phyloP scores from a whole-genome alignment of 2,329 filamentous ascomycete genomes.

The Thielaviopsis populi region DNA sequence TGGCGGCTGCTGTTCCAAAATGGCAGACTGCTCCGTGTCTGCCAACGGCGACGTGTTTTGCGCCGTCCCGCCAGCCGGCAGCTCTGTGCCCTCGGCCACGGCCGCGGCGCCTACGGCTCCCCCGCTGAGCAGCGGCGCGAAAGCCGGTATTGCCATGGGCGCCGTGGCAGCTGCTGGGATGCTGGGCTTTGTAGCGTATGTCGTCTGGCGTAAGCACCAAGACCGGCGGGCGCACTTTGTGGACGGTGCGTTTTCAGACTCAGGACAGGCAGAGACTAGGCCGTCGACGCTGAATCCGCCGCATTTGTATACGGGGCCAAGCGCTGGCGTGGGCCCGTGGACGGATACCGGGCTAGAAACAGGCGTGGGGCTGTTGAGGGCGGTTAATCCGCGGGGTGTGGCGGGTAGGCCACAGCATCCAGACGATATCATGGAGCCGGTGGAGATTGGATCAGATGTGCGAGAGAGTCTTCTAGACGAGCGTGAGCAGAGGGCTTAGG shows the following conservation, averaged over 20 bases:
- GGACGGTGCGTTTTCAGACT: conserved; percentile 14
- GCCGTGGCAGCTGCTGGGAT: conserved; percentile 32
- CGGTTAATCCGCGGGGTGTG: conserved; percentile 24
- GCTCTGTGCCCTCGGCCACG: conserved; percentile 19
- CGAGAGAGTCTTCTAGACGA: conserved; percentile 20
- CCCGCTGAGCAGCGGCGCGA: conserved; percentile 33
- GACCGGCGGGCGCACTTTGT: conserved; percentile 19
- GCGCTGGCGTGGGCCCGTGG: conserved; percentile 33
- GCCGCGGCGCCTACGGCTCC: conserved; percentile 11
- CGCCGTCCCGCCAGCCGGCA: conserved; percentile 23
- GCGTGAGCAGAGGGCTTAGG: neutral
- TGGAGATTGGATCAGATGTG: conserved; percentile 35
- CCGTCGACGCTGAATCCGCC: conserved; percentile 20
- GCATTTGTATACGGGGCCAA: conserved; percentile 31
- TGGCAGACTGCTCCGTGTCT: conserved; percentile 29
- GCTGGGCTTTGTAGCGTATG: conserved; percentile 23
- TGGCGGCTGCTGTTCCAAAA: conserved; percentile 35
- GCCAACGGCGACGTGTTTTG: conserved; percentile 28
- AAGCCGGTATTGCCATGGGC: conserved; percentile 42
- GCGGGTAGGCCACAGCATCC: conserved; percentile 32
- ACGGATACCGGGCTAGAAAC: conserved; percentile 24
- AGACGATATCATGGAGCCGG: conserved; percentile 35
- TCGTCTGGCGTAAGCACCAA: conserved; percentile 28
- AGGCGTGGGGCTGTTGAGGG: conserved; percentile 14
- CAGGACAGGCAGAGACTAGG: neutral